Percentiles rank a stretch among this genome's conserved stretches.
phyloP scores from a whole-genome alignment of 2,329 filamentous ascomycete species.

The Geosmithia putterillii region DNA sequence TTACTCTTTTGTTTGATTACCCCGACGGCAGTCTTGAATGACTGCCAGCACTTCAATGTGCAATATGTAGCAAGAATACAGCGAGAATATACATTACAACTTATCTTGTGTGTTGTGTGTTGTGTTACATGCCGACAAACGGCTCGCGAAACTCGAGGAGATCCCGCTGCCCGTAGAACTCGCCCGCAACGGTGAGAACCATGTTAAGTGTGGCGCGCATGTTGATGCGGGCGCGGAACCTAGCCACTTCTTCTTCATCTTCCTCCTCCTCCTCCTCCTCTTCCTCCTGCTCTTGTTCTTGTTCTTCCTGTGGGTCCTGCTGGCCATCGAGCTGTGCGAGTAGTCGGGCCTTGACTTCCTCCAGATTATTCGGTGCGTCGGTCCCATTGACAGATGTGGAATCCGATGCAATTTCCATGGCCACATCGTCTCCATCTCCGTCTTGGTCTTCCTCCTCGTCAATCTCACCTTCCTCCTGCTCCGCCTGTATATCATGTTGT shows the following conservation, averaged over 20 bases:
- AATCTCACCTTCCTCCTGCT: constrained; percentile 12
- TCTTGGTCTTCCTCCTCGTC: constrained; percentile 13
- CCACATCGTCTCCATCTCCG: constrained; percentile 19
- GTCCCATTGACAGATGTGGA: constrained; percentile 24
- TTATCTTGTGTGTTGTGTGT: neutral
- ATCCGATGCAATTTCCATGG: constrained; percentile 29
- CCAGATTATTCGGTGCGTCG: constrained; percentile 21
- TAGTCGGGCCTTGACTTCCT: constrained; percentile 34
- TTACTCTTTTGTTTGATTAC: neutral
- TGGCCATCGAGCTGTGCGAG: constrained; percentile 28
- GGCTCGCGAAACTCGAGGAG: constrained; percentile 63
- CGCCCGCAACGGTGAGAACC: constrained; percentile 78
- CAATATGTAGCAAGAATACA: neutral
- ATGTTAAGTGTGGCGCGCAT: constrained; percentile 73
- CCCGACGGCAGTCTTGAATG: neutral
- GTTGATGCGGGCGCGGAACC: constrained; percentile 29
- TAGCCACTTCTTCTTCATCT: constrained; percentile 12
- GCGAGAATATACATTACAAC: neutral
- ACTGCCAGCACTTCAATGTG: neutral
- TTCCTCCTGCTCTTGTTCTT: constrained; percentile 13
- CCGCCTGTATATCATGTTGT: neutral
- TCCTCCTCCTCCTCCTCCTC: constrained; percentile 13
- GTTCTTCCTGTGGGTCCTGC: constrained; percentile 10
- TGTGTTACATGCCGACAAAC: constrained; percentile 31
- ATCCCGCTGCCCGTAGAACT: constrained; percentile 83